These are phyloP conservation scores for Pyrus hybrid DNA, from an alignment of 331 rosid genomes.

Conservation along the genomic window DNA sequence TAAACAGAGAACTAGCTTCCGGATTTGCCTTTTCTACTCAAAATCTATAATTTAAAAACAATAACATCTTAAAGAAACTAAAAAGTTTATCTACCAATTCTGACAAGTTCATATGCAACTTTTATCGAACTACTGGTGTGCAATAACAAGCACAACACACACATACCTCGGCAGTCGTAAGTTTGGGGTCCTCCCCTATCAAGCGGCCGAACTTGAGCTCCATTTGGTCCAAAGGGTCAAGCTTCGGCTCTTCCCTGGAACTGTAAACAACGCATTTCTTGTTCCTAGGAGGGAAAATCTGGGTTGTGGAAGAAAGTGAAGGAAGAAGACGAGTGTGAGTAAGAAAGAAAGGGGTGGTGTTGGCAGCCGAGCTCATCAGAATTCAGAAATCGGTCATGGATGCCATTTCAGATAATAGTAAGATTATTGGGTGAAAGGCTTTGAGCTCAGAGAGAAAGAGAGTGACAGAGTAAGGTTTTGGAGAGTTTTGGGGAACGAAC, in stretches of 20 bases:
- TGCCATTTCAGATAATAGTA: not conserved
- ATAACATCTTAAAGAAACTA: not conserved
- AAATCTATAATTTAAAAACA: conserved; percentile 47
- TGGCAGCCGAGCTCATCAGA: conserved; percentile 17
- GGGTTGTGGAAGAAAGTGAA: conserved; percentile 21
- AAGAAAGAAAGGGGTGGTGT: conserved; percentile 24
- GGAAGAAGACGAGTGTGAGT: conserved; percentile 15
- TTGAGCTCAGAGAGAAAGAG: not conserved
- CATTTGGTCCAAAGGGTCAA: conserved; percentile 60
- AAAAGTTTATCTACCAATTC: not conserved
- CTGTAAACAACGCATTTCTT: conserved; percentile 34
- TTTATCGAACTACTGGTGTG: not conserved
- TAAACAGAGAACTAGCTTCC: conserved; percentile 37
- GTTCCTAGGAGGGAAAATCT: conserved; percentile 22
- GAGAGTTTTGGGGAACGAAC: not conserved
- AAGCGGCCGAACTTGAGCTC: too few species aligned
- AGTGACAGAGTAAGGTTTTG: not conserved
- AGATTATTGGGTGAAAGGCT: not conserved
- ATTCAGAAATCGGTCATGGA: not conserved
- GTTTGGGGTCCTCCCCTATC: conserved; percentile 88
- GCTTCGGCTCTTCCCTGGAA: conserved; percentile 50
- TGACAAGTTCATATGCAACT: not conserved
- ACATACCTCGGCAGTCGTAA: conserved; percentile 77
- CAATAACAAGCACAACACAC: not conserved
- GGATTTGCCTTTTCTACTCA: conserved; percentile 84